These are phyloP conservation scores for Talaromyces thailandensis DNA, from an alignment of 495 filamentous ascomycete genomes.

Conservation along the genomic window DNA sequence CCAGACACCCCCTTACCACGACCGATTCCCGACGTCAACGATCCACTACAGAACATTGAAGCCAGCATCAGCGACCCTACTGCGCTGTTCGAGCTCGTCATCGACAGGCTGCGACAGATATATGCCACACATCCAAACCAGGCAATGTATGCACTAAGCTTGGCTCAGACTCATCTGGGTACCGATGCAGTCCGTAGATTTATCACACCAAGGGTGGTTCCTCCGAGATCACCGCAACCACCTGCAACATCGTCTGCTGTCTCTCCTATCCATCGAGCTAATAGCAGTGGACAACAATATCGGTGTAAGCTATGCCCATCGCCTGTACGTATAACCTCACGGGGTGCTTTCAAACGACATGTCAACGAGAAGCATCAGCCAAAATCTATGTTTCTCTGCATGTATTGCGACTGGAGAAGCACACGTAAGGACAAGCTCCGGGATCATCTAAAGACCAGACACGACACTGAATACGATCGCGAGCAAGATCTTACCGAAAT, in stretches of 20 bases:
- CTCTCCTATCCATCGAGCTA: neutral
- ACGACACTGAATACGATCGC: neutral
- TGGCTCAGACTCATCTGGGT: neutral
- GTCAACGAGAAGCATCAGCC: constrained; percentile 2
- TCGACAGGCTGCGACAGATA: neutral
- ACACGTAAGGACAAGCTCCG: constrained; percentile 1
- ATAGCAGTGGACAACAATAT: neutral
- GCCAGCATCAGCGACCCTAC: neutral
- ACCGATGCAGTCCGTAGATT: neutral
- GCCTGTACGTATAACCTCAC: neutral
- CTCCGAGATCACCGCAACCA: neutral
- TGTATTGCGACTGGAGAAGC: neutral
- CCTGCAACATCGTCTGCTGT: neutral
- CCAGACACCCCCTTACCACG: neutral
- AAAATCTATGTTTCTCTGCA: neutral
- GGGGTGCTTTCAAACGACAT: neutral
- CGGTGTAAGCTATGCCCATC: neutral
- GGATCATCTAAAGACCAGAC: neutral
- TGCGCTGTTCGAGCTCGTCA: neutral
- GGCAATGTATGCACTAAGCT: neutral
- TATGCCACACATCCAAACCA: neutral
- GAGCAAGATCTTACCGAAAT: neutral
- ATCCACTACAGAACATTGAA: neutral
- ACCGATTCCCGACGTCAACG: neutral
- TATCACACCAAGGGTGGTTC: neutral